Conservation (phyloP, 371 early-diverging fungal species). For the Mucor mucedo region DNA sequence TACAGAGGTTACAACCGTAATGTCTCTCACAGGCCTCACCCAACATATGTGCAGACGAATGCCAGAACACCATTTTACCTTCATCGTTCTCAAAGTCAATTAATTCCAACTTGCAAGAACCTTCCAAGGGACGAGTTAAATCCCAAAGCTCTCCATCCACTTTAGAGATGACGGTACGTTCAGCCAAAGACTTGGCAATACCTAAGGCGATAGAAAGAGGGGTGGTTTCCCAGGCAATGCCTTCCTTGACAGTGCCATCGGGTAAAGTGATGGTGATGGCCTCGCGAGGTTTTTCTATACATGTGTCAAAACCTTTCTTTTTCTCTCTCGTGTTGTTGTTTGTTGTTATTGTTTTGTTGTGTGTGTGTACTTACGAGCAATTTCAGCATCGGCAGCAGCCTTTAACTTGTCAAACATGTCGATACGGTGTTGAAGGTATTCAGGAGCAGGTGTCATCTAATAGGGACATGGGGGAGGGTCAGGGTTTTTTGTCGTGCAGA, state of each 20-base stretch:
- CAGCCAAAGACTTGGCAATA: slow-evolving; percentile 89
- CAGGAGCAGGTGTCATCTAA: slow-evolving; percentile 74
- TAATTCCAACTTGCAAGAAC: slow-evolving; percentile 84
- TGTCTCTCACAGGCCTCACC: slow-evolving; percentile 98
- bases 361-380: slow-evolving; percentile 76
- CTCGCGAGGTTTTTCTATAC: slow-evolving; percentile 79
- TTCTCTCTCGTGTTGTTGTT: background rate
- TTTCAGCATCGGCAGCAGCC: slow-evolving; percentile 75
- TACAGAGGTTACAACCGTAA: slow-evolving; percentile 96
- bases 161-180: slow-evolving; percentile 94
- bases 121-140: slow-evolving; percentile 87
- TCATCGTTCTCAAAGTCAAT: slow-evolving; percentile 96
- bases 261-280: slow-evolving; percentile 91
- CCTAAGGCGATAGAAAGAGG: slow-evolving; percentile 93
- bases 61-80: slow-evolving; percentile 99
- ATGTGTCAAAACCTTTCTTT: background rate
- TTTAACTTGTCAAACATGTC: slow-evolving; percentile 90
- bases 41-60: slow-evolving; percentile 99
- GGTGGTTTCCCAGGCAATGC: slow-evolving; percentile 94
- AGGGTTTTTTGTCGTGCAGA: background rate
- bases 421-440: slow-evolving; percentile 88
- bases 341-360: background rate
- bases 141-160: slow-evolving; percentile 96
- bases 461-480: background rate
- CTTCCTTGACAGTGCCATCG: slow-evolving; percentile 85